Conservation (phyloP, 129 eudicot genomes). For the Lactuca sativa region DNA sequence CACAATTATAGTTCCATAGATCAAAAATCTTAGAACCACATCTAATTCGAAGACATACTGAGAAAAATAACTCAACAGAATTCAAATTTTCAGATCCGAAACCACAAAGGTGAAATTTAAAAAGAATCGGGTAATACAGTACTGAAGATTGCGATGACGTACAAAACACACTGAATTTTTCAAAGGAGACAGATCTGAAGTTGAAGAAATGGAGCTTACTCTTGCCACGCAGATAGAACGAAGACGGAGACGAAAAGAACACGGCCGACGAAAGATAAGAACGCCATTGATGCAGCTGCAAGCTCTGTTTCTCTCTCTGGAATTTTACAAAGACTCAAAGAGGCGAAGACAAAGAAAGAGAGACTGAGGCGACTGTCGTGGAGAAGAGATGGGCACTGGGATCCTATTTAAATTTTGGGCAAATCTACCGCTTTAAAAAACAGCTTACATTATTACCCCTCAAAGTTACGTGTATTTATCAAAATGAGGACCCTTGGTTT, state of each 20-base stretch:
- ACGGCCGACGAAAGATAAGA: conserved; percentile 67
- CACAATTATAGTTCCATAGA: conserved; percentile 13
- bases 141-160: neutral
- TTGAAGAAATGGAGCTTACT: conserved; percentile 40
- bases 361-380: conserved; percentile 18
- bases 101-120: neutral
- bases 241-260: conserved; percentile 80
- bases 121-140: neutral
- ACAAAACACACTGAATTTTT: neutral
- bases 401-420: conserved; percentile 34
- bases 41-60: neutral
- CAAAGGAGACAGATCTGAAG: conserved; percentile 48
- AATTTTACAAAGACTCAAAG: conserved; percentile 10
- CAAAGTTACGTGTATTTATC: neutral
- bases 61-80: neutral
- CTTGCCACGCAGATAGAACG: conserved; percentile 75
- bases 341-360: conserved; percentile 30
- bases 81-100: conserved; percentile 23
- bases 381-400: conserved; percentile 20
- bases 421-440: conserved; percentile 33
- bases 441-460: conserved; percentile 7
- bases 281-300: conserved; percentile 48
- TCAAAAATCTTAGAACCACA: conserved; percentile 10
- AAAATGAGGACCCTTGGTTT: neutral
- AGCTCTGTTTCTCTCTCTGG: conserved; percentile 41